These are phyloP conservation scores for Jamesozyma gamospora DNA, from an alignment of 805 yeast genomes.

Conservation along the genomic window DNA sequence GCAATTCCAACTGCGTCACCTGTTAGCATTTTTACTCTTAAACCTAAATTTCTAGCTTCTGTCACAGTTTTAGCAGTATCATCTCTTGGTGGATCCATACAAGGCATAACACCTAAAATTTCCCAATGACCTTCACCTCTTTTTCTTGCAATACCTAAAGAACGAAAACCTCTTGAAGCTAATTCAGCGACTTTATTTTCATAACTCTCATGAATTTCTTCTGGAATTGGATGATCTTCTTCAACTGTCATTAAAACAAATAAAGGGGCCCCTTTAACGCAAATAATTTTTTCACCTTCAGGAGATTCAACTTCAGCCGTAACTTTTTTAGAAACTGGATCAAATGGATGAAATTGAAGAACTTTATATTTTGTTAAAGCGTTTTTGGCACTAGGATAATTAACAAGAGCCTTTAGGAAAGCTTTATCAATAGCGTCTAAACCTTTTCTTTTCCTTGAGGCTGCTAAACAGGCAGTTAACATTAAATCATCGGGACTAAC, in stretches of 20 bases:
- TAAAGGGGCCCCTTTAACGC: slow-evolving; percentile 97
- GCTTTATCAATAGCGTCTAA: slow-evolving; percentile 96
- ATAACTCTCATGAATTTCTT: slow-evolving; percentile 85
- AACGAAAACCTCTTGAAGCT: slow-evolving; percentile 96
- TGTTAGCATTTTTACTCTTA: slow-evolving; percentile 94
- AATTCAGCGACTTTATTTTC: slow-evolving; percentile 95
- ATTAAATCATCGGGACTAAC: slow-evolving; percentile 91
- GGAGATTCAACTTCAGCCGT: slow-evolving; percentile 92
- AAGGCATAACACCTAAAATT: slow-evolving; percentile 94
- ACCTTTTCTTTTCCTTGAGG: slow-evolving; percentile 97
- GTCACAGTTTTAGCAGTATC: slow-evolving; percentile 90
- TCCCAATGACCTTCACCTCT: slow-evolving; percentile 98
- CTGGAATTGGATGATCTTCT: slow-evolving; percentile 94
- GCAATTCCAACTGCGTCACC: slow-evolving; percentile 99
- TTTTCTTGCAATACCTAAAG: slow-evolving; percentile 97
- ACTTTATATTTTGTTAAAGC: slow-evolving; percentile 91
- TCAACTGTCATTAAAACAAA: slow-evolving; percentile 94
- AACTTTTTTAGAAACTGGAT: slow-evolving; percentile 95
- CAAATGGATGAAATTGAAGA: slow-evolving; percentile 92
- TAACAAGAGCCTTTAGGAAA: slow-evolving; percentile 79
- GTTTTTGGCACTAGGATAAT: slow-evolving; percentile 85
- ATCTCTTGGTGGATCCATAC: slow-evolving; percentile 98
- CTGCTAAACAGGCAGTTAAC: slow-evolving; percentile 96
- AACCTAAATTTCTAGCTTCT: slow-evolving; percentile 86
- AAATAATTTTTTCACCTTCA: slow-evolving; percentile 84